A percentile compares a stretch with the other conserved stretches of the same genome.
These are phyloP conservation scores for Thuja plicata DNA, from an alignment of 83 land plant genomes.

Conservation along the genomic window DNA sequence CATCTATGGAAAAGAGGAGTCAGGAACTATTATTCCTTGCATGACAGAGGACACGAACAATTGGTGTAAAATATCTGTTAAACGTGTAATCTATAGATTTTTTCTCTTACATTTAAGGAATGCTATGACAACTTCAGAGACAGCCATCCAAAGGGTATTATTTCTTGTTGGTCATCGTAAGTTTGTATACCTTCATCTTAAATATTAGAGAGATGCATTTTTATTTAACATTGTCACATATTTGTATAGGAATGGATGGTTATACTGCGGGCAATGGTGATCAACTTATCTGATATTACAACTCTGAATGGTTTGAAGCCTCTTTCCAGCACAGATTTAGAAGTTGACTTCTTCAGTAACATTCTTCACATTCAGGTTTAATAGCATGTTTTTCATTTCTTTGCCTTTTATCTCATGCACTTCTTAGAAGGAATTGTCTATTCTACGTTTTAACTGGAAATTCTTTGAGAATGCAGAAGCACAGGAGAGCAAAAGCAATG, in stretches of 20 bases:
- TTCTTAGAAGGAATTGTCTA: neutral
- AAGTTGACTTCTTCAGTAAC: slow-evolving; percentile 90
- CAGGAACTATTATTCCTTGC: neutral
- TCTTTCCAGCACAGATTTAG: slow-evolving; percentile 68
- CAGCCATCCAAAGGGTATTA: slow-evolving; percentile 60
- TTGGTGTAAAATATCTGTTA: slow-evolving; percentile 31
- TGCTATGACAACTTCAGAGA: slow-evolving; percentile 53
- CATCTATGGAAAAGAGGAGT: neutral
- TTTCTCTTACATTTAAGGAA: slow-evolving; percentile 64
- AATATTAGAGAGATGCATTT: slow-evolving; percentile 9
- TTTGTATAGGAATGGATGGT: slow-evolving; percentile 82
- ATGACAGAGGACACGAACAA: neutral
- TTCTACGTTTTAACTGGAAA: neutral
- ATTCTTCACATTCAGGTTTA: slow-evolving; percentile 84
- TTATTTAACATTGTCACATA: slow-evolving; percentile 7
- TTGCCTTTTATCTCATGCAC: neutral
- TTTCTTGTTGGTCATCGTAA: neutral
- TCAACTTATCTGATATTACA: slow-evolving; percentile 46
- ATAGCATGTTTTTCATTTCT: neutral
- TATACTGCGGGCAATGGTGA: slow-evolving; percentile 75
- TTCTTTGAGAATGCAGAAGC: slow-evolving; percentile 51
- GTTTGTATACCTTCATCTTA: neutral
- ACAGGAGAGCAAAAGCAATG: slow-evolving; percentile 82
- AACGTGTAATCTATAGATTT: slow-evolving; percentile 40
- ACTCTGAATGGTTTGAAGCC: slow-evolving; percentile 35